Base-by-base conservation (phyloP, 2,329 filamentous ascomycete genomes). In the Leptographium lundbergii region DNA sequence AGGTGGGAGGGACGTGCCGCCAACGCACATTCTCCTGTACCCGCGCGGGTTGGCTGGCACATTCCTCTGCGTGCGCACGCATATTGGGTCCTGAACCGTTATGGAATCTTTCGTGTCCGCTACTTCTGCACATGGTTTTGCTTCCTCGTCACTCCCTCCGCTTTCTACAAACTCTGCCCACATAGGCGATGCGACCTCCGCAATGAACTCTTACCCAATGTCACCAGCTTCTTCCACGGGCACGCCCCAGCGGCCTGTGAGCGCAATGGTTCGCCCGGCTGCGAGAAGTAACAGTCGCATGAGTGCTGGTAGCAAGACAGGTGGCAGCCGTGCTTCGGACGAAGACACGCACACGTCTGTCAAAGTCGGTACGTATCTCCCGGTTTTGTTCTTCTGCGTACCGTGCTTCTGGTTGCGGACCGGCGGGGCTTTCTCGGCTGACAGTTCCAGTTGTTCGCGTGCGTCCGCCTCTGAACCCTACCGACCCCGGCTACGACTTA, bases 401-500 rank as follows among this genome's bases (percentile, higher is more conserved):
- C 6, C 2, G 39, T n/a, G 47, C 50, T 5, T 56, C 48, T 22
- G n/a, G 29, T 7, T 29, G 11, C 63, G 65, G 58, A 32, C 4
- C 17, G 19, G 42, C 19, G 1, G 42, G n/a, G 17, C 7, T 57
- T 22, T 17, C 50, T 34, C 58, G 29, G 19, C 47, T 62, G 45
- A 48, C 50, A 4, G 11, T 4, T 25, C 22, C 71, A 97, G 94
- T 88, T 71, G 90, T 99, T 67, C 91, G 94, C 70, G 87, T 97
- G 55, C 89, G 94, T 66, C 94, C 94, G 55, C 87, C 92, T 58
- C 79, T 97, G 60, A 85, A 86, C 66, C 77, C 90, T 6, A 82
- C 81, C 65, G 94, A 99, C 71, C 94, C 94, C 6, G 92, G 91
- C 62, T 99, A 82, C 75, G 94, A 99, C 63, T 82, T 97, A 64